Evolutionary conservation across 768 basidiomycete species (phyloP), one percentile per base, ranked within the genome.

Genomic region (Podaxis sp.): DNA sequence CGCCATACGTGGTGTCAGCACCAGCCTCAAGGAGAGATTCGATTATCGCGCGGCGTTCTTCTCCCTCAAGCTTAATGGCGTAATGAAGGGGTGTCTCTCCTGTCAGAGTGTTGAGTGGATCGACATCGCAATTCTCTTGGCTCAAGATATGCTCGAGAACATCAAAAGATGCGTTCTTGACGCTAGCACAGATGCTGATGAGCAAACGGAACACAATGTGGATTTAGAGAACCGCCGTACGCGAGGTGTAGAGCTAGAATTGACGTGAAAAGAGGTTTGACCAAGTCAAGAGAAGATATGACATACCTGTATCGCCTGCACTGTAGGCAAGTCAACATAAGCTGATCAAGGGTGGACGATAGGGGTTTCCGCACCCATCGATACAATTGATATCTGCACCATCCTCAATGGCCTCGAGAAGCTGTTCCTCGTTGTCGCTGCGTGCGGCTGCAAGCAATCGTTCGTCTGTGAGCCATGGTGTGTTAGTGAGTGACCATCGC

Each of bases 31-130:
- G 73, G 61, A 94, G 72, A 62, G 80, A 85, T 66, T 82, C 77
- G 46, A 89, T 82, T 6, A 91, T 76, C 50, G 77, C 73, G 51
- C 72, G 68, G 50, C 90, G 73, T 28, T 85, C 88, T 1, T 70
- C 71, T 62, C 88, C 78, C 36, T 83, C 75, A 47, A 89, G 71
- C 63, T 74, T 72, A 6, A 89, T 72, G 6, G 90, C 91, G 25
- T 91, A 79, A 70, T 93, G 92, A 14, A 95, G 76, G 3, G 93
- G 93, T 0, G 93, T 94, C 5, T 85, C 84, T 7, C 80, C 80
- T 51, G 88, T 85, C 28, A 89, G 68, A 18, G 79, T 78, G 72
- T 93, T 93, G 67, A 83, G 76, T 16, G 85, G 84, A 70, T 95
- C 91, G 54, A 93, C 90, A 67, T 93, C 91, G 74, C 91, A 93